Evolutionary conservation across 768 basidiomycete species (phyloP).

Genomic region (Collybiopsis confluens): DNA sequence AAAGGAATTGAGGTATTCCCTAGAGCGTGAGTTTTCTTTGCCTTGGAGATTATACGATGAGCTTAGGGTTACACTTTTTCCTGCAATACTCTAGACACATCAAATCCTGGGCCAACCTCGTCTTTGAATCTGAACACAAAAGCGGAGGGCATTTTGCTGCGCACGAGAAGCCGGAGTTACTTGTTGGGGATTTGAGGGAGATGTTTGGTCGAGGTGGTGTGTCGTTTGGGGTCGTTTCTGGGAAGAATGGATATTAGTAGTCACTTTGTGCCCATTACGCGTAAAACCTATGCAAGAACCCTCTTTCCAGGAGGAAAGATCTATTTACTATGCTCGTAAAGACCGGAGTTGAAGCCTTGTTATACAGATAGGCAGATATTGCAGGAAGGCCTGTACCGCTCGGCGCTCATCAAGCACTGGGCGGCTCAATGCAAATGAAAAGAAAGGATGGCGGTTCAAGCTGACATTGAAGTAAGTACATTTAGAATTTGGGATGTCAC

Average conservation of each 20-base stretch:
- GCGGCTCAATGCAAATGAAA: too few species aligned
- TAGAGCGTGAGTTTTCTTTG: not conserved
- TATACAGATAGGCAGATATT: too few species aligned
- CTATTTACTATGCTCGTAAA: not conserved
- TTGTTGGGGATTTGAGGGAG: conserved; percentile 29
- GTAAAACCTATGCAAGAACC: too few species aligned
- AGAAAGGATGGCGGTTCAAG: too few species aligned
- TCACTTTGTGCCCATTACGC: too few species aligned
- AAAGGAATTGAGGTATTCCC: not conserved
- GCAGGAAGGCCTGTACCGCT: too few species aligned
- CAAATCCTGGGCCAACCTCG: not conserved
- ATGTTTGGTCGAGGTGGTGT: conserved; percentile 34
- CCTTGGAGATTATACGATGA: not conserved
- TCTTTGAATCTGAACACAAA: conserved; percentile 2
- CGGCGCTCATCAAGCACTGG: too few species aligned
- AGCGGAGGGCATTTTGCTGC: conserved; percentile 11
- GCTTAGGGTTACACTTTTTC: not conserved
- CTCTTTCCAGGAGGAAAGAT: too few species aligned
- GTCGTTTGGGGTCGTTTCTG: conserved; percentile 26
- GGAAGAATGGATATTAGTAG: conserved; percentile 23
- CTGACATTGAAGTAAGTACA: too few species aligned
- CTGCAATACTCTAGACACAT: not conserved
- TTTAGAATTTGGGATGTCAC: too few species aligned
- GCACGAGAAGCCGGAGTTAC: conserved; percentile 2
- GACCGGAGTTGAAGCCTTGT: too few species aligned